Conservation (phyloP, 441 rosid genomes). For the Corymbia citriodora region DNA sequence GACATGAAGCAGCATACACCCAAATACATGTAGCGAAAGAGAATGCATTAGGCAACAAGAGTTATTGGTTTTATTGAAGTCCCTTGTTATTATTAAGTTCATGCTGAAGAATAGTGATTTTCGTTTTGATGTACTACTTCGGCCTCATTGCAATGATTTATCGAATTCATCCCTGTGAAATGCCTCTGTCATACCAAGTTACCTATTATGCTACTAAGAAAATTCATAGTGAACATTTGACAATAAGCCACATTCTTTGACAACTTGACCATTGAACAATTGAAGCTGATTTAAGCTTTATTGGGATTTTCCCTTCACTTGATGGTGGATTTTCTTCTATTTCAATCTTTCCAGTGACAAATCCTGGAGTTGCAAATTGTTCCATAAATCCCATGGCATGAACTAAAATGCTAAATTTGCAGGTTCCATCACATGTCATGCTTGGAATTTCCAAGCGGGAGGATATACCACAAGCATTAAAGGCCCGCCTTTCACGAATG, state of each 20-base stretch:
- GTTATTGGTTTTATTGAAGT: not conserved
- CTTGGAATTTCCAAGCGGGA: constrained; percentile 39
- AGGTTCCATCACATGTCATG: constrained; percentile 58
- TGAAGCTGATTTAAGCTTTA: not conserved
- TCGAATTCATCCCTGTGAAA: not conserved
- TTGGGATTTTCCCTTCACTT: not conserved
- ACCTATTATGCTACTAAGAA: not conserved
- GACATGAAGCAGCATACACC: not conserved
- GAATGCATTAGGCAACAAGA: not conserved
- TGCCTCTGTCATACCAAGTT: not conserved
- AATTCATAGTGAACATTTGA: not conserved
- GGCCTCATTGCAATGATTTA: not conserved
- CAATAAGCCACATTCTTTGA: not conserved
- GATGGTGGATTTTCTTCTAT: not conserved
- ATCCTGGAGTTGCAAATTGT: not conserved
- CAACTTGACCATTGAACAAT: not conserved
- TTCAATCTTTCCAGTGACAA: not conserved
- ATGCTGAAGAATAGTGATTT: not conserved
- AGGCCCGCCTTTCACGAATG: constrained; percentile 48
- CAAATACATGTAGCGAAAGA: not conserved
- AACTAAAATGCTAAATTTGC: constrained; percentile 10
- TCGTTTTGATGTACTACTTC: not conserved
- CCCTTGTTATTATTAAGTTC: not conserved
- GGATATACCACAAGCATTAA: constrained; percentile 41
- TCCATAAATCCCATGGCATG: not conserved